phyloP scores from a whole-genome alignment of 257 asterid genomes.

The Penstemon eatonii region DNA sequence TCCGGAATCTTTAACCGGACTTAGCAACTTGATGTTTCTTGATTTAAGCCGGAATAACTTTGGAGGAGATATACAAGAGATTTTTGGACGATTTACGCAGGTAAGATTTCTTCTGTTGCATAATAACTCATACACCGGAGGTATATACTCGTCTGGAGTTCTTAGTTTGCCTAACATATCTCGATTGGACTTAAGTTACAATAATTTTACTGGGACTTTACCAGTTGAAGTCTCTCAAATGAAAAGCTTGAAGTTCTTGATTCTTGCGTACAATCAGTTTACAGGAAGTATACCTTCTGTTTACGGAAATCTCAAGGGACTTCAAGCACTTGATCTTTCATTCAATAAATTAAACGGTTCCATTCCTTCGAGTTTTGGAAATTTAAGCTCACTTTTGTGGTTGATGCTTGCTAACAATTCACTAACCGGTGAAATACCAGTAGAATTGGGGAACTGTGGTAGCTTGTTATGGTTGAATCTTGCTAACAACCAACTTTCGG shows the following conservation, averaged over 20 bases:
- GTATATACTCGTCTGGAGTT: constrained; percentile 60
- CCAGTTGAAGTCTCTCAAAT: constrained; percentile 61
- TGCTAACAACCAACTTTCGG: constrained; percentile 63
- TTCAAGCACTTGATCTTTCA: constrained; percentile 90
- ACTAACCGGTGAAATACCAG: constrained; percentile 61
- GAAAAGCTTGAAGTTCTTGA: constrained; percentile 57
- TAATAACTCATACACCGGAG: constrained; percentile 59
- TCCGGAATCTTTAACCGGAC: constrained; percentile 53
- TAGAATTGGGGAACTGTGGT: constrained; percentile 75
- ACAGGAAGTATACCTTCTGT: constrained; percentile 69
- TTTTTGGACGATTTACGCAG: constrained; percentile 62
- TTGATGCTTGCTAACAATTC: constrained; percentile 83
- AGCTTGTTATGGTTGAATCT: constrained; percentile 85
- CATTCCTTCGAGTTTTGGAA: constrained; percentile 69
- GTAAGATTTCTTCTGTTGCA: constrained; percentile 69
- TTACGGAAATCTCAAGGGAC: constrained; percentile 59
- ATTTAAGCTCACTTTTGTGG: constrained; percentile 74
- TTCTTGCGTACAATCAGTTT: constrained; percentile 73
- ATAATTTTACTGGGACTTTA: constrained; percentile 63
- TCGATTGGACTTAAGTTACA: constrained; percentile 80
- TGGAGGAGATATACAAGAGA: constrained; percentile 64
- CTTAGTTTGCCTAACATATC: constrained; percentile 51
- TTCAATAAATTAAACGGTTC: constrained; percentile 58
- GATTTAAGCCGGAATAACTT: constrained; percentile 73
- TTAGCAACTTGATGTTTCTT: constrained; percentile 53